These are phyloP conservation scores for Uronychia binucleata DNA, from an alignment of 73 alveolate genomes.

Conservation along the genomic window DNA sequence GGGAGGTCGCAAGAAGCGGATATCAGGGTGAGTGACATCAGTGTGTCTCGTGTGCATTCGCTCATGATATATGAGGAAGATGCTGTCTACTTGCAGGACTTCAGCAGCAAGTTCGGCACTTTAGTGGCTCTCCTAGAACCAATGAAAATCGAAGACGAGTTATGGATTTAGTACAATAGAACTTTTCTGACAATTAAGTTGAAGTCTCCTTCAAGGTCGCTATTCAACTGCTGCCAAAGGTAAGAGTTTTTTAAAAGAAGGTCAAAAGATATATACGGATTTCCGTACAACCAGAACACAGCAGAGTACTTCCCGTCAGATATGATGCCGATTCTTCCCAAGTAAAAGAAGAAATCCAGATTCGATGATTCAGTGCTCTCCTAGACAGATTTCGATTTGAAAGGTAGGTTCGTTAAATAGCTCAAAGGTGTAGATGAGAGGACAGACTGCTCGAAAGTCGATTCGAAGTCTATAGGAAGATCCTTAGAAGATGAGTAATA, in stretches of 20 bases:
- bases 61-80: constrained; percentile 20
- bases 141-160: neutral
- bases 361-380: neutral
- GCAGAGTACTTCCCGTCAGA: neutral
- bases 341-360: neutral
- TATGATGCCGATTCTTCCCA: neutral
- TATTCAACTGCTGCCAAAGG: neutral
- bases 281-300: neutral
- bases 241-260: neutral
- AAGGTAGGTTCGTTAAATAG: neutral
- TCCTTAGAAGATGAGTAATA: neutral
- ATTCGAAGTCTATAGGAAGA: neutral
- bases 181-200: neutral
- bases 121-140: constrained; percentile 6
- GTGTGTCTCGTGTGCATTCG: constrained; percentile 88
- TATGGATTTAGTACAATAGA: neutral
- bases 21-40: constrained; percentile 79
- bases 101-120: constrained; percentile 62
- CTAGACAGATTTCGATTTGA: neutral
- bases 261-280: neutral
- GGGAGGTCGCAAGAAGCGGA: constrained; percentile 91
- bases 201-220: neutral
- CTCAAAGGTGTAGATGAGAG: neutral
- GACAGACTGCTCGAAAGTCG: neutral
- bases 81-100: constrained; percentile 33